Percentiles rank a stretch among this genome's conserved stretches.
phyloP scores from a whole-genome alignment of 73 alveolate genomes.

The Halteria grandinella region DNA sequence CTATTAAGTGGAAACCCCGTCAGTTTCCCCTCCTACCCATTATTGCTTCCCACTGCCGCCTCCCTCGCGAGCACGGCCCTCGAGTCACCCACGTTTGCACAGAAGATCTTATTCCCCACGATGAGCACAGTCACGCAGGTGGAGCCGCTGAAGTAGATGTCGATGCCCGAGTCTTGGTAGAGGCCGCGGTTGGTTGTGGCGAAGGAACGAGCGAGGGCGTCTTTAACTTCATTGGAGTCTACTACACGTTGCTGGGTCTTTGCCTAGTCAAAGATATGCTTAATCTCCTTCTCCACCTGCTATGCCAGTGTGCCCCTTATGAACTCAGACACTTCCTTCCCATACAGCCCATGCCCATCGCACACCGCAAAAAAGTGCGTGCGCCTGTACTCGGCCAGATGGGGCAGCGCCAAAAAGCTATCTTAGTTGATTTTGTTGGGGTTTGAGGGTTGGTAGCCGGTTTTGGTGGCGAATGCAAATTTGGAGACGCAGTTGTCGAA shows the following conservation, averaged over 20 bases:
- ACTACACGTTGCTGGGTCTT: conserved; percentile 34
- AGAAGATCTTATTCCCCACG: conserved; percentile 73
- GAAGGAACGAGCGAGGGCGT: conserved; percentile 30
- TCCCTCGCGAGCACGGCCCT: conserved; percentile 68
- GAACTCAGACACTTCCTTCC: conserved; percentile 64
- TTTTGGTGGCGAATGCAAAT: conserved; percentile 60
- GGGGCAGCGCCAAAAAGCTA: conserved; percentile 52
- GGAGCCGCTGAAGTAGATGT: conserved; percentile 58
- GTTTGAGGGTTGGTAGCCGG: conserved; percentile 57
- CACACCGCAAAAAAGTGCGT: conserved; percentile 56
- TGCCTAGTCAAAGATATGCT: conserved; percentile 36
- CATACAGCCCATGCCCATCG: conserved; percentile 70
- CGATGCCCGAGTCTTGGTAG: conserved; percentile 29
- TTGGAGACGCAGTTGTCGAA: conserved; percentile 52
- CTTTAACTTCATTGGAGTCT: conserved; percentile 55
- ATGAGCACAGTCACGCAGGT: conserved; percentile 76
- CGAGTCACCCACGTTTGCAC: conserved; percentile 87
- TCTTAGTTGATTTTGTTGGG: conserved; percentile 60
- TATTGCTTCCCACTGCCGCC: neutral
- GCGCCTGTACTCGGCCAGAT: conserved; percentile 41
- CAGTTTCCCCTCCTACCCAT: neutral
- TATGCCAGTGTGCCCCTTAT: conserved; percentile 12
- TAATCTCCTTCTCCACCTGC: conserved; percentile 28
- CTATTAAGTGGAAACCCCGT: conserved; percentile 33
- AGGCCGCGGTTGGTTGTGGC: neutral